These are phyloP conservation scores for Stramenopiles sp. DNA, from an alignment of 352 stramenopile species.

Conservation along the genomic window DNA sequence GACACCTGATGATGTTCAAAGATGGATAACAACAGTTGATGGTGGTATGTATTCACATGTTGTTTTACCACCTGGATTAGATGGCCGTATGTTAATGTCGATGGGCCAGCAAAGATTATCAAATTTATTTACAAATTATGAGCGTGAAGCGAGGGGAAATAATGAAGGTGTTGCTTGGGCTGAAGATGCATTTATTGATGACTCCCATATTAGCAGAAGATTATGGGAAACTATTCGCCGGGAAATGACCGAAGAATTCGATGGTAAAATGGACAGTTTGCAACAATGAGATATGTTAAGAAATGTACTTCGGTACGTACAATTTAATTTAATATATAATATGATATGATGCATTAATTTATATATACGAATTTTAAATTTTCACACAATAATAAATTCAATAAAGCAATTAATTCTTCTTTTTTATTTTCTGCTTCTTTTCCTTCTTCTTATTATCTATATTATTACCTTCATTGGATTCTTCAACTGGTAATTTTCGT, in stretches of 20 bases:
- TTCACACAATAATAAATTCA: too few relatives aligned
- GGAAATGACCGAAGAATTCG: neutral
- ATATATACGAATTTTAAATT: too few relatives aligned
- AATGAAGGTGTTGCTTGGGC: conserved; percentile 13
- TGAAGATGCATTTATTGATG: neutral
- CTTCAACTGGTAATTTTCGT: too few relatives aligned
- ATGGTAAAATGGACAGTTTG: neutral
- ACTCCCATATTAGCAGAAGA: neutral
- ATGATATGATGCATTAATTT: too few relatives aligned
- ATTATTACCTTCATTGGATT: too few relatives aligned
- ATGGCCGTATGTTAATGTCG: conserved; percentile 12
- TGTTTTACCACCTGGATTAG: conserved; percentile 15
- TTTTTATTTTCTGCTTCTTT: too few relatives aligned
- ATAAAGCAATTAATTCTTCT: too few relatives aligned
- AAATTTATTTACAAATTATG: conserved; percentile 12
- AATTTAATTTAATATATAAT: neutral
- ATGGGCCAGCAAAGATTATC: conserved; percentile 12
- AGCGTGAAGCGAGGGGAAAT: conserved; percentile 5
- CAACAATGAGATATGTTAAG: neutral
- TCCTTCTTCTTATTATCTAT: too few relatives aligned
- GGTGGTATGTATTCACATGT: conserved; percentile 21
- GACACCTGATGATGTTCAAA: conserved; percentile 14
- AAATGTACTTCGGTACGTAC: neutral
- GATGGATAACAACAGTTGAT: conserved; percentile 18
- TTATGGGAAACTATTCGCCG: neutral